Percentiles rank a stretch among this genome's conserved stretches.
phyloP scores from a whole-genome alignment of 2,329 filamentous ascomycete species.

The Xylaria hypoxylon region DNA sequence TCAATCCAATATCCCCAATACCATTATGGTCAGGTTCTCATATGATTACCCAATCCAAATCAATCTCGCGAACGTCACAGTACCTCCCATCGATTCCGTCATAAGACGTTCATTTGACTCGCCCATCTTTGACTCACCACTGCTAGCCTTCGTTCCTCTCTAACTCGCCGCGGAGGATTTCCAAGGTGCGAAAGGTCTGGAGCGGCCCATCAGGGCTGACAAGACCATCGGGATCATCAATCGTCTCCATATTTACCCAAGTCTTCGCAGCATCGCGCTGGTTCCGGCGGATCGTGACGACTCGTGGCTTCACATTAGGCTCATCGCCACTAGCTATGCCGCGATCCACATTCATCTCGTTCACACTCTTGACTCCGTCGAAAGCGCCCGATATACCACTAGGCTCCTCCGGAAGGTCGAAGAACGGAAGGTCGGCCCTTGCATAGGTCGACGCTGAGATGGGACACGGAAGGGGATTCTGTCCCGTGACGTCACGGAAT shows the following conservation, averaged over 20 bases:
- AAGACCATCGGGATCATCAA: constrained; percentile 38
- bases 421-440: constrained; percentile 53
- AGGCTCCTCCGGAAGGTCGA: constrained; percentile 46
- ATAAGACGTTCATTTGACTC: neutral
- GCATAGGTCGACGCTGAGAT: constrained; percentile 53
- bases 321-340: constrained; percentile 30
- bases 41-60: neutral
- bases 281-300: constrained; percentile 9
- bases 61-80: too few relatives aligned
- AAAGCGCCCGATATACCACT: constrained; percentile 39
- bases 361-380: constrained; percentile 36
- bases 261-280: neutral
- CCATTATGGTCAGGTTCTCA: neutral
- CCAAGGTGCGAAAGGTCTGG: constrained; percentile 36
- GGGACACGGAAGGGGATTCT: constrained; percentile 51
- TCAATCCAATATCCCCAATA: neutral
- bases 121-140: neutral
- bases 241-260: constrained; percentile 5
- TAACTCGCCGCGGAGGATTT: constrained; percentile 7
- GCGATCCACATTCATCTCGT: constrained; percentile 37
- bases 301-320: constrained; percentile 24
- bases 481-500: constrained; percentile 54
- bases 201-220: constrained; percentile 36
- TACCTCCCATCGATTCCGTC: neutral
- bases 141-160: neutral